Conservation (phyloP, 257 asterid species). For the Scutellaria minor region DNA sequence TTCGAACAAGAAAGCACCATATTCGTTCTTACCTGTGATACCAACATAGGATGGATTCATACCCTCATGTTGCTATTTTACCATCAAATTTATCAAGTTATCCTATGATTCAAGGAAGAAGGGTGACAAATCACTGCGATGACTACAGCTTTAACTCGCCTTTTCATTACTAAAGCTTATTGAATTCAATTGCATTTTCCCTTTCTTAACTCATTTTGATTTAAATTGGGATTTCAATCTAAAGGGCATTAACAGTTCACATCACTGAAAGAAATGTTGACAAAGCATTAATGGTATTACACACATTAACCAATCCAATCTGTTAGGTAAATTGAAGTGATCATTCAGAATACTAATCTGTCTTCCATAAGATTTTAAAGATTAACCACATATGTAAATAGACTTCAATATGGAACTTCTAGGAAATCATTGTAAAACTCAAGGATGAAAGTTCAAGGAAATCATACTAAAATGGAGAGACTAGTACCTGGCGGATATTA, state of each 20-base stretch:
- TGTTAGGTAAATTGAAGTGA: neutral
- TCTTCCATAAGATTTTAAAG: neutral
- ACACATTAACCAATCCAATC: neutral
- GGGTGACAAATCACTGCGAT: neutral
- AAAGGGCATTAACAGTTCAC: no score
- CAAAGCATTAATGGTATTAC: no score
- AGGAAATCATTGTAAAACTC: neutral
- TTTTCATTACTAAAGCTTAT: neutral
- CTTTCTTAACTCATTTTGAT: neutral
- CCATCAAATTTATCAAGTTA: constrained; percentile 10
- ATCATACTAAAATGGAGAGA: constrained; percentile 2
- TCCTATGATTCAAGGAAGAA: constrained; percentile 3
- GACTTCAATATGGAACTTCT: neutral
- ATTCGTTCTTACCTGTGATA: neutral
- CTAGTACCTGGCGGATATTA: constrained; percentile 88
- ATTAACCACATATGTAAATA: neutral
- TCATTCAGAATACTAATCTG: neutral
- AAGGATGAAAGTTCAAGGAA: neutral
- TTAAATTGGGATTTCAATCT: neutral
- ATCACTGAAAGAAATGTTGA: no score
- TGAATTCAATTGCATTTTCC: neutral
- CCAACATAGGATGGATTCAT: constrained; percentile 11
- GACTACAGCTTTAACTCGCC: constrained; percentile 1
- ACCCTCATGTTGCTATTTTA: constrained; percentile 14
- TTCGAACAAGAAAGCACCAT: constrained; percentile 18